These are phyloP conservation scores for Setaria italica DNA, from an alignment of 202 grass and related monocot species.

Conservation along the genomic window DNA sequence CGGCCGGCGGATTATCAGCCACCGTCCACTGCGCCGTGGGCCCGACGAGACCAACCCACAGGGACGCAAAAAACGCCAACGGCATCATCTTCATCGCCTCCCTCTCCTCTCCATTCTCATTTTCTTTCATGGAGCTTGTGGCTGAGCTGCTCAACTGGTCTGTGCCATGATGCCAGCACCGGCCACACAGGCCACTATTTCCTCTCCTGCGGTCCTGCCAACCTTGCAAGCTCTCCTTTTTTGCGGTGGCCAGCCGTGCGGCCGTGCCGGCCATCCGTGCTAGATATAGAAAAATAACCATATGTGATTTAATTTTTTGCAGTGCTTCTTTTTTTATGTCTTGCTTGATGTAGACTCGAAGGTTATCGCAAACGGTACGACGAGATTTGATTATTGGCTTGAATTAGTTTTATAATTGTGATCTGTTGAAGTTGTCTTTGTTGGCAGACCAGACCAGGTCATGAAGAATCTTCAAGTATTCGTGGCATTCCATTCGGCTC, in stretches of 20 bases:
- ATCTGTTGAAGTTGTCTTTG: neutral
- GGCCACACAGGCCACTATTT: neutral
- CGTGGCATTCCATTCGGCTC: neutral
- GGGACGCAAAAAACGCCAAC: conserved; percentile 23
- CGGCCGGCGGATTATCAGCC: conserved; percentile 49
- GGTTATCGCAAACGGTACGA: conserved; percentile 5
- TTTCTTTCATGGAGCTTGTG: conserved; percentile 37
- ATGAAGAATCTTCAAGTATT: conserved; percentile 11
- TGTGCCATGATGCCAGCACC: conserved; percentile 34
- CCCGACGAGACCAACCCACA: conserved; percentile 16
- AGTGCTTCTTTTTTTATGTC: neutral
- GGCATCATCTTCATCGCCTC: neutral
- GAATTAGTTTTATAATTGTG: neutral
- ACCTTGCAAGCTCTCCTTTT: neutral
- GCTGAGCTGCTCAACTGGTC: conserved; percentile 26
- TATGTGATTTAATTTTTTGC: neutral
- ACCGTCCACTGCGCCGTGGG: conserved; percentile 53
- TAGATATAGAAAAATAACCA: neutral
- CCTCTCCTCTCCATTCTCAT: neutral
- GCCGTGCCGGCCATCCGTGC: conserved; percentile 1
- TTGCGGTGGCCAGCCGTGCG: conserved; percentile 27
- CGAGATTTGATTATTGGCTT: neutral
- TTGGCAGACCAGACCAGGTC: conserved; percentile 16
- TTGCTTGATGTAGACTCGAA: conserved; percentile 32
- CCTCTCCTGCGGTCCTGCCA: neutral